phyloP scores from a whole-genome alignment of 805 yeast genomes.

The Wickerhamomyces chambardii region DNA sequence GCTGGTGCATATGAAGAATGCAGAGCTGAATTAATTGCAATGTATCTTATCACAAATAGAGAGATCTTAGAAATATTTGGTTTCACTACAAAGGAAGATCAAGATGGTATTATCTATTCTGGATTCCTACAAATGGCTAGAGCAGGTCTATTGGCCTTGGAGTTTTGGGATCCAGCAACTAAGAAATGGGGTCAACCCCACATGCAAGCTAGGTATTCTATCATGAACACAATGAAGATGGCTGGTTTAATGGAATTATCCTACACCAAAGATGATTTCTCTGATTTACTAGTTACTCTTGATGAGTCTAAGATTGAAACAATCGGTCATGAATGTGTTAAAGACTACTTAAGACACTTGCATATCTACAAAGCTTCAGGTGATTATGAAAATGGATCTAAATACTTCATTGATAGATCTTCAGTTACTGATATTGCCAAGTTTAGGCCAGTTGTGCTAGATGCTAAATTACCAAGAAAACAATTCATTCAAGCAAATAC shows the following conservation, averaged over 20 bases:
- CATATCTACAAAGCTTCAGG: constrained; percentile 78
- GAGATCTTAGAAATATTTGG: constrained; percentile 69
- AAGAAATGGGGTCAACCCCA: constrained; percentile 93
- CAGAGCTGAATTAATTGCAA: constrained; percentile 86
- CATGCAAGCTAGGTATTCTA: constrained; percentile 88
- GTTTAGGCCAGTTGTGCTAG: constrained; percentile 59
- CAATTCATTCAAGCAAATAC: constrained; percentile 84
- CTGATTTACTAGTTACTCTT: constrained; percentile 52
- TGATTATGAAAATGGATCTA: constrained; percentile 54
- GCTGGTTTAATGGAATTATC: constrained; percentile 53
- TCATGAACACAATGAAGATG: constrained; percentile 63
- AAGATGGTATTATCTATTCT: constrained; percentile 53
- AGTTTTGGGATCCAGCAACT: constrained; percentile 78
- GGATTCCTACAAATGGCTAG: constrained; percentile 80
- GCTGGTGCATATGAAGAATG: constrained; percentile 92
- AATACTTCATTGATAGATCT: constrained; percentile 61
- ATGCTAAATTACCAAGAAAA: constrained; percentile 73
- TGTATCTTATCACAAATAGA: constrained; percentile 65
- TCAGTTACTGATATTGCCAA: constrained; percentile 55
- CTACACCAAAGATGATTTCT: constrained; percentile 34
- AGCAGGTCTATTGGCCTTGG: constrained; percentile 78
- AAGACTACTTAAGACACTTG: constrained; percentile 59
- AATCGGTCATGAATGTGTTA: constrained; percentile 66
- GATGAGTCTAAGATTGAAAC: constrained; percentile 56
- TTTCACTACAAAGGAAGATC: constrained; percentile 43